Base-by-base conservation (phyloP, 495 filamentous ascomycete species). In the Choiromyces venosus region DNA sequence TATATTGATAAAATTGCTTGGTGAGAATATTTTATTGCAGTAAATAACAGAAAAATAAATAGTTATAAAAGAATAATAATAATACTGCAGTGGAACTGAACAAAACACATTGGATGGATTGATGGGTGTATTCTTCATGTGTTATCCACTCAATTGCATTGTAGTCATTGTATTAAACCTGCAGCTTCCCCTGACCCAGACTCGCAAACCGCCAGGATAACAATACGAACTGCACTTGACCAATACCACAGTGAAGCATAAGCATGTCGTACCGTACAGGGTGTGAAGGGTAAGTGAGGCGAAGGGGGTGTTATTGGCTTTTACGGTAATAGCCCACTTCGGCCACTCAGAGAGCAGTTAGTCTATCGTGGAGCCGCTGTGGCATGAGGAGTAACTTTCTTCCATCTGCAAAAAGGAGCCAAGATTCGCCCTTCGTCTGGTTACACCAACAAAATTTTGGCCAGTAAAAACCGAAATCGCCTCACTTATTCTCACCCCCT, bases 31-130 rank as follows among this genome's bases (percentile, higher is more conserved):
- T n/a, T n/a, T n/a, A n/a, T 1, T 5, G 9, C 52, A 14, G 25
- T 7, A 6, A 61, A 33, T 18, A 61, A 14, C 4, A 33, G 52
- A 18, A 18, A n/a, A 33, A 29, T 25, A 18, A 61, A 61, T 16
- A 33, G n/a, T n/a, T n/a, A n/a, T n/a, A n/a, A n/a, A n/a, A 61
- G 12, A 10, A 25, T 12, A 52, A 29, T 61, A 61, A 61, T 52
- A 52, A 52, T 21, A 52, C n/a, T 0, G 52, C 12, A 5, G 52
- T 61, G 25, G 52, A 61, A 33, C 52, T 25, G 18, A 61, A 61
- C 52, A 29, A 61, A 61, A 61, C n/a, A 12, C 52, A 61, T 61
- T 61, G 52, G 52, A 61, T 61, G 52, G 52, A n/a, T n/a, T n/a
- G n/a, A n/a, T n/a, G n/a, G n/a, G n/a, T n/a, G n/a, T 5, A 16